Conservation (phyloP, 176 grass and related monocot species). For the Eremochloa ophiuroides region DNA sequence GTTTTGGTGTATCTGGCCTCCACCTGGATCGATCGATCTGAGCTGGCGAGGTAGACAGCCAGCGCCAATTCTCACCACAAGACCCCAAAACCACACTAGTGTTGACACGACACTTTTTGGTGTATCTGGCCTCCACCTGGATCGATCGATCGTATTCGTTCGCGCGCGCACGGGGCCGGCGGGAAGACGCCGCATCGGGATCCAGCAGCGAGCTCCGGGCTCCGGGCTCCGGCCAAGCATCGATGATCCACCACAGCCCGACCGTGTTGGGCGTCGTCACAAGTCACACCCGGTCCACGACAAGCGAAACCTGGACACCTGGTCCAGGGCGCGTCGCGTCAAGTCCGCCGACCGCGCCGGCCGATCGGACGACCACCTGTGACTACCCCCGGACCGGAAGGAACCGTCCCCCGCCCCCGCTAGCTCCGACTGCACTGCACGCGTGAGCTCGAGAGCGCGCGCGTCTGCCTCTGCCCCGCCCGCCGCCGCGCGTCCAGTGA, state of each 20-base stretch:
- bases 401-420: not conserved
- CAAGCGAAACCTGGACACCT: not conserved
- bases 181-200: slow-evolving; percentile 12
- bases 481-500: not conserved
- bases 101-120: slow-evolving; percentile 14
- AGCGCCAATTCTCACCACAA: not conserved
- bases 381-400: too few relatives aligned
- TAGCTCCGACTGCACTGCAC: not conserved
- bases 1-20: not conserved
- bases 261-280: not conserved
- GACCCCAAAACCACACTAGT: not conserved
- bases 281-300: not conserved
- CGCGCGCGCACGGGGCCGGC: not conserved
- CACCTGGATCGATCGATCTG: not conserved
- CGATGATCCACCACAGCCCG: not conserved
- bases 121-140: not conserved
- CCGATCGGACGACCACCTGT: not conserved
- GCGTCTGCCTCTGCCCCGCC: not conserved
- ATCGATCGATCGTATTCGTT: not conserved
- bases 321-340: not conserved
- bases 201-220: not conserved
- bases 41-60: not conserved
- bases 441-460: not conserved
- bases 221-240: not conserved
- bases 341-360: not conserved